Evolutionary conservation across 2,329 filamentous ascomycete species (phyloP), one percentile per base, ranked within the genome.

Genomic region (Monosporascus sp.): DNA sequence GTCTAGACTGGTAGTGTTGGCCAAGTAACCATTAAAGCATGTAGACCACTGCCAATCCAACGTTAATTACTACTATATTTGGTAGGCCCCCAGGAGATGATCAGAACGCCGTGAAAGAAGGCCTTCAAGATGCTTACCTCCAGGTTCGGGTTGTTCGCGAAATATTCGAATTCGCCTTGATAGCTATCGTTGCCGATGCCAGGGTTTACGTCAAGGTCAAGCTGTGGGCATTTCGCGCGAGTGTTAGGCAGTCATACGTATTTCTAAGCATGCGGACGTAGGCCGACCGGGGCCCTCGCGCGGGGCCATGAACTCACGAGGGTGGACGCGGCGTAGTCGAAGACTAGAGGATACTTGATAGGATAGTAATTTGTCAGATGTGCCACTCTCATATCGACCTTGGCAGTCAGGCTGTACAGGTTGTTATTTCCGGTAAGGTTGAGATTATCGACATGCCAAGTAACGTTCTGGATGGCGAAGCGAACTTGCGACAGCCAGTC

Each of bases 401-500:
- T 60, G 19, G 58, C 55, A 4, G 6, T 37, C 5, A 60, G 48
- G 19, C 47, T 53, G 9, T 53, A 40, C 11, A 61, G 43, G 37
- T 44, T 45, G 11, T 53, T 49, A 2, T 51, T 31, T 27, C 48
- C 37, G 5, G 59, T 41, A 37, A 61, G 27, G 40, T 54, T 54
- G 49, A 61, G 52, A 31, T 52, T 20, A 3, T 44, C 50, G 8
- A 48, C 44, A 31, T 38, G 48, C 54, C 53, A 59, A 4, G 59
- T 59, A 37, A 59, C 57, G 27, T 59, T 53, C 19, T 51, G 19
- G 55, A 61, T 49, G 24, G 57, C 52, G 43, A 59, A 61, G 45
- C 55, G 57, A 11, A 50, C 52, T 11, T 38, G 37, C 24, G 27
- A 31, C 2, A 50, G 20, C 45, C 54, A 60, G 48, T 59, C 57